Conservation (phyloP, 768 basidiomycete genomes). For the Trametes villosa region DNA sequence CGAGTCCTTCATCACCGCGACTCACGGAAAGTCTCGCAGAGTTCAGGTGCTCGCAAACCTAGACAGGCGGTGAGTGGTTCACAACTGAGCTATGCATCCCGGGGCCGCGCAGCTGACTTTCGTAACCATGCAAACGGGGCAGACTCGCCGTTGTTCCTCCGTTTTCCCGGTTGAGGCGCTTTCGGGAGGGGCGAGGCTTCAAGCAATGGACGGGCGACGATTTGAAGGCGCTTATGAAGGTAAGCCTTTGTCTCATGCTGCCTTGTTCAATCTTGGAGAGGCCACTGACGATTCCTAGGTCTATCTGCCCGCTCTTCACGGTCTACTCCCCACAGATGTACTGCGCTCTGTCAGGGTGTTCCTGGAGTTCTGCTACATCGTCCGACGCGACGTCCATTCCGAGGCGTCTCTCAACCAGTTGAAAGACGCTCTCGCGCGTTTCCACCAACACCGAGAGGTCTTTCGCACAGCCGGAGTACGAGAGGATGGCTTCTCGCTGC, state of each 20-base stretch:
- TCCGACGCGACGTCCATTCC: slow-evolving; percentile 1
- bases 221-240: slow-evolving; percentile 30
- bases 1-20: slow-evolving; percentile 23
- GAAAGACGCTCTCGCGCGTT: background rate
- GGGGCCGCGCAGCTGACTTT: too few species aligned
- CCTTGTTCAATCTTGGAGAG: too few species aligned
- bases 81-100: too few species aligned
- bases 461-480: background rate
- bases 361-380: slow-evolving; percentile 30
- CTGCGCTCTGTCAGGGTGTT: slow-evolving; percentile 10
- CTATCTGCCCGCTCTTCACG: slow-evolving; percentile 13
- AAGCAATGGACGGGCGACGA: slow-evolving; percentile 31
- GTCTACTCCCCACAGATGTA: background rate
- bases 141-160: slow-evolving; percentile 21
- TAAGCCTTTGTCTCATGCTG: background rate
- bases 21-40: background rate
- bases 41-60: slow-evolving; percentile 18
- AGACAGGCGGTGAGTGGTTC: slow-evolving; percentile 17
- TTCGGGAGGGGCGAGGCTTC: slow-evolving; percentile 24
- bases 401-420: slow-evolving; percentile 7
- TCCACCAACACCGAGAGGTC: background rate
- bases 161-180: slow-evolving; percentile 20
- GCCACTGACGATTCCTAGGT: slow-evolving; percentile 22
- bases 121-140: too few species aligned
- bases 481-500: background rate